Evolutionary conservation across 2,329 filamentous ascomycete species (phyloP).

Genomic region (Pseudogymnoascus sp.): DNA sequence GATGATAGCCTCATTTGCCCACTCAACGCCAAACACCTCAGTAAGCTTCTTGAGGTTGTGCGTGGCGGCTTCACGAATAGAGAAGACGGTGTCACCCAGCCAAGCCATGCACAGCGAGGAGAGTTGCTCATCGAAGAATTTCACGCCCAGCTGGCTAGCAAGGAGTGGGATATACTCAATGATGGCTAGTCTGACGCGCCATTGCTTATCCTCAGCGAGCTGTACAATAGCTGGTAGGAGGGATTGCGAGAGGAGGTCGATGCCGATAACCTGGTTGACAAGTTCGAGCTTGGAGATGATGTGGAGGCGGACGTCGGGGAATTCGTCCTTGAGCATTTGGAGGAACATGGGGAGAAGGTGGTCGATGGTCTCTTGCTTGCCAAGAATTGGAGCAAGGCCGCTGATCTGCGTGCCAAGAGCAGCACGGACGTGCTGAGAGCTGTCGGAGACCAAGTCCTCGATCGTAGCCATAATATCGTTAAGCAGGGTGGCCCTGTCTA

Average conservation of each 20-base stretch:
- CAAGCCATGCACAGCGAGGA: constrained; percentile 95
- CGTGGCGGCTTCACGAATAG: constrained; percentile 92
- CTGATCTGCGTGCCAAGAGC: constrained; percentile 95
- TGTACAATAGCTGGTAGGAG: constrained; percentile 95
- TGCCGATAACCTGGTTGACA: constrained; percentile 97
- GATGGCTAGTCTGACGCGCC: constrained; percentile 93
- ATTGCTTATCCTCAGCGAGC: constrained; percentile 97
- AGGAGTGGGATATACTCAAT: constrained; percentile 98
- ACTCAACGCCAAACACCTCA: constrained; percentile 95
- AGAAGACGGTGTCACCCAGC: constrained; percentile 97
- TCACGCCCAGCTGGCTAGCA: constrained; percentile 87
- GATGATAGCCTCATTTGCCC: constrained; percentile 94
- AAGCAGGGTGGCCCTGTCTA: constrained; percentile 79
- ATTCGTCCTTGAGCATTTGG: constrained; percentile 99
- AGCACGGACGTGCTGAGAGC: constrained; percentile 91
- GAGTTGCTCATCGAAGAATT: constrained; percentile 98
- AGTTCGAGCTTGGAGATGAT: constrained; percentile 99
- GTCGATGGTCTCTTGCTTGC: constrained; percentile 96
- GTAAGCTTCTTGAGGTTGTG: constrained; percentile 97
- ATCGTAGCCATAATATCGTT: constrained; percentile 95
- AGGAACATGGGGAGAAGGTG: constrained; percentile 98
- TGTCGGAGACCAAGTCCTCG: constrained; percentile 91
- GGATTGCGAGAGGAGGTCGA: constrained; percentile 91
- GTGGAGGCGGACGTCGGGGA: constrained; percentile 93
- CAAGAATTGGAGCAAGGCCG: constrained; percentile 88